Evolutionary conservation across 1,284 basidiomycete genomes (phyloP), one percentile per base, ranked within the genome.

Genomic region (Ganoderma meredithae): DNA sequence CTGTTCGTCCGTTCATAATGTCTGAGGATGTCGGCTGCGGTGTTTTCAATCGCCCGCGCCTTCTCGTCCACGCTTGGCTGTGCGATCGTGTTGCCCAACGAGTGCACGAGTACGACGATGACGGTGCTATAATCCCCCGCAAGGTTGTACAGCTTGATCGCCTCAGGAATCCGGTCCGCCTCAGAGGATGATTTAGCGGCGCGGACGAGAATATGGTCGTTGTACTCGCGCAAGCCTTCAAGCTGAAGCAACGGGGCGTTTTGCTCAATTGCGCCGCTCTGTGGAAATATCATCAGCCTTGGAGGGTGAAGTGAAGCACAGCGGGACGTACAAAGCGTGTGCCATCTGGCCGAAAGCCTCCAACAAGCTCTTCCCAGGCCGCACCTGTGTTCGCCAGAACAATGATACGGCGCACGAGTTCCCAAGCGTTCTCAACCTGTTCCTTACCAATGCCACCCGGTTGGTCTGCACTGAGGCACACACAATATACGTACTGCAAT

Each of bases 141-240:
- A 44, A 99, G 89, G 81, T 99, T 97, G 83, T 96, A 99, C 59
- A 99, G 83, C 79, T 97, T 93, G 81, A 99, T 96, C 1, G 96
- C 96, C 79, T 99, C 96, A 6, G 92, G 87, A 55, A 94, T 90
- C 39, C 94, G 92, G 75, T 92, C 91, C 73, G 91, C 92, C 72
- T 90, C 90, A 80, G 86, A 92, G 67, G 84, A 92, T 75, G 94
- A 86, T 63, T 87, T 85, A 1, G 96, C 95, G 0, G 96, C 94
- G 13, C 90, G 88, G 69, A 91, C 83, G 64, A 99, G 92, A 67
- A 99, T 95, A 49, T 93, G 86, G 43, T 89, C 88, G 65, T 97
- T 90, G 83, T 94, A 98, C 63, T 93, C 89, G 60, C 88, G 83
- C 66, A 84, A 82, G 76, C 92, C 88, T 64, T 87, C 81, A 31